These are phyloP conservation scores for Halophytophthora batemanensis DNA, from an alignment of 352 stramenopile species.

Conservation along the genomic window DNA sequence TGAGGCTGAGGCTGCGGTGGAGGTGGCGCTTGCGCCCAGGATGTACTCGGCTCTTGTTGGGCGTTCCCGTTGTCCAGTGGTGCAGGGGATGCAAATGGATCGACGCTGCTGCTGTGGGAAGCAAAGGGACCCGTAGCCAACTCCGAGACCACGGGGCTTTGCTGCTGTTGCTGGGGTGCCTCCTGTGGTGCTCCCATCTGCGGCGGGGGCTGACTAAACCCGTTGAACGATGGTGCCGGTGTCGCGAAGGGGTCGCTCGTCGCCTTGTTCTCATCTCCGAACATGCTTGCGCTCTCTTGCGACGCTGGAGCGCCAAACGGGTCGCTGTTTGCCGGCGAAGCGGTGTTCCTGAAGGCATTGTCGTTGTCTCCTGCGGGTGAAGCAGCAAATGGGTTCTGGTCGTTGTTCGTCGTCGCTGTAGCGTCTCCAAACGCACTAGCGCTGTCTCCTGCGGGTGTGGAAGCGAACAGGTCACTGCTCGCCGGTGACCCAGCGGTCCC, in stretches of 20 bases:
- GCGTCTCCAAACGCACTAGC: neutral
- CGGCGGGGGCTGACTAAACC: neutral
- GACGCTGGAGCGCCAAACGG: constrained; percentile 1
- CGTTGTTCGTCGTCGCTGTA: neutral
- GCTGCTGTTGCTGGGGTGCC: constrained; percentile 6
- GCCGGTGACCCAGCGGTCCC: neutral
- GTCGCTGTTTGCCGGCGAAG: neutral
- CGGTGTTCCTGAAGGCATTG: neutral
- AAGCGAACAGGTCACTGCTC: neutral
- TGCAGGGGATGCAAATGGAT: constrained; percentile 16
- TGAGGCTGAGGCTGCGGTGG: constrained; percentile 3
- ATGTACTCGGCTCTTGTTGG: constrained; percentile 16
- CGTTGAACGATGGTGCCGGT: constrained; percentile 6
- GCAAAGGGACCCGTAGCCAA: constrained; percentile 4
- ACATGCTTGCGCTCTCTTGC: constrained; percentile 14
- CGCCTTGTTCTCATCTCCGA: constrained; percentile 1
- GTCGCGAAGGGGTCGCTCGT: constrained; percentile 18
- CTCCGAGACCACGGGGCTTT: constrained; percentile 4
- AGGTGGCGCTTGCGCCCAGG: constrained; percentile 3
- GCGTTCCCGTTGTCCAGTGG: constrained; percentile 7
- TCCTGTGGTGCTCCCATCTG: neutral
- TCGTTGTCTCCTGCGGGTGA: neutral
- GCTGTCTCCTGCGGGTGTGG: neutral
- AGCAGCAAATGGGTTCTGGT: constrained; percentile 4
- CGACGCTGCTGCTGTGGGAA: constrained; percentile 1